phyloP scores from a whole-genome alignment of 2,329 filamentous ascomycete genomes.

The Ophiostoma sp. region DNA sequence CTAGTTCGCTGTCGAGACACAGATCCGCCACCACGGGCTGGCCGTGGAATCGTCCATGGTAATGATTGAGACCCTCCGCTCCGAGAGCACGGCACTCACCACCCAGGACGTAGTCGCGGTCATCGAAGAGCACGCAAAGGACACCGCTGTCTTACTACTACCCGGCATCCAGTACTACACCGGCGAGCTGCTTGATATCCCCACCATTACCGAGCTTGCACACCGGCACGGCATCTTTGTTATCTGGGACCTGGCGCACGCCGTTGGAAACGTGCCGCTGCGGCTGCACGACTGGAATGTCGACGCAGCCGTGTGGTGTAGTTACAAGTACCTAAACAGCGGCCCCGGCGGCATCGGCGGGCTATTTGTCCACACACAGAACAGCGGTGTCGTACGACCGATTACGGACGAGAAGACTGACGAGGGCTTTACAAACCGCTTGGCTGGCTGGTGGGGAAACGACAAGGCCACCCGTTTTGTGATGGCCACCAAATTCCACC shows the following conservation, averaged over 20 bases:
- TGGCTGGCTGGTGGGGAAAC: constrained; percentile 84
- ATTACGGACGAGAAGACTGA: constrained; percentile 30
- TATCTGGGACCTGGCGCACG: constrained; percentile 56
- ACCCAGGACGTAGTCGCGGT: constrained; percentile 65
- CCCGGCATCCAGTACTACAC: constrained; percentile 91
- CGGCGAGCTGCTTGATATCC: constrained; percentile 80
- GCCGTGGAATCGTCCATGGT: constrained; percentile 66
- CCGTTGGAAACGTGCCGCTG: constrained; percentile 76
- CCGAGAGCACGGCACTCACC: constrained; percentile 53
- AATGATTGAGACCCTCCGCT: constrained; percentile 55
- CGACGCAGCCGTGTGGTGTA: constrained; percentile 90
- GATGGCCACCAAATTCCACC: constrained; percentile 76
- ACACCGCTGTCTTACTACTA: constrained; percentile 69
- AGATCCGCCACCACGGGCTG: constrained; percentile 66
- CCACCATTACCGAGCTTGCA: constrained; percentile 70
- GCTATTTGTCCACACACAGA: constrained; percentile 71
- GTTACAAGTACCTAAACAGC: constrained; percentile 91
- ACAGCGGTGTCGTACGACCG: constrained; percentile 48
- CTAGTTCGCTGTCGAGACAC: constrained; percentile 77
- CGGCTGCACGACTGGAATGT: constrained; percentile 81
- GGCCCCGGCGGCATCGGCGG: constrained; percentile 81
- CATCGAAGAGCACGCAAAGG: constrained; percentile 68
- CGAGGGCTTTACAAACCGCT: constrained; percentile 53
- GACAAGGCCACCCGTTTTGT: constrained; percentile 71
- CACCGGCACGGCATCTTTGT: constrained; percentile 50